These are phyloP conservation scores for Pleomassaria siparia DNA, from an alignment of 2,329 filamentous ascomycete genomes.

Conservation along the genomic window DNA sequence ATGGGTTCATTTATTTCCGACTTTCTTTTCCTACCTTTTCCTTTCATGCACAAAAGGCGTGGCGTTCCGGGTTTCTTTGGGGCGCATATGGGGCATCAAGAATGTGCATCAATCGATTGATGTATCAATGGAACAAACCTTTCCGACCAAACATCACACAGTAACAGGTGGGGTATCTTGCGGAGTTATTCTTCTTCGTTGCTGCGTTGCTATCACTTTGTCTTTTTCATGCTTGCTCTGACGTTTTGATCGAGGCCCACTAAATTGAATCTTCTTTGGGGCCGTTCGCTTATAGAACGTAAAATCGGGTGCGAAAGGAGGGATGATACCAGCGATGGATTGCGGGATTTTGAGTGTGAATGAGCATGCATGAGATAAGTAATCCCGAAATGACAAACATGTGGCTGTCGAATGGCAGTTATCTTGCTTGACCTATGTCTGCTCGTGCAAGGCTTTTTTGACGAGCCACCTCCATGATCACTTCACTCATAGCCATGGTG, in stretches of 20 bases:
- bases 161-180: neutral
- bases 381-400: slow-evolving; percentile 2
- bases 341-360: neutral
- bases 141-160: too few relatives aligned
- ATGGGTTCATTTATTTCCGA: neutral
- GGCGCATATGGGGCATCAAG: slow-evolving; percentile 2
- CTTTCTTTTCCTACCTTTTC: neutral
- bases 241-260: neutral
- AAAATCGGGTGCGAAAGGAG: neutral
- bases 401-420: neutral
- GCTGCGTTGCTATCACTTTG: neutral
- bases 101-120: neutral
- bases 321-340: neutral
- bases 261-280: slow-evolving; percentile 2
- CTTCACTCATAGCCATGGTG: too few relatives aligned
- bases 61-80: neutral
- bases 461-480: too few relatives aligned
- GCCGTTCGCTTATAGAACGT: slow-evolving; percentile 1
- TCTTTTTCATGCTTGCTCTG: neutral
- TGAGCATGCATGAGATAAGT: neutral
- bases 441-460: too few relatives aligned
- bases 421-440: too few relatives aligned
- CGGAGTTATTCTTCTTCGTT: neutral
- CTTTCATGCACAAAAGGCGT: neutral
- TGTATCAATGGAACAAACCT: neutral